A percentile compares a stretch with the other conserved stretches of the same genome.
These are phyloP conservation scores for Juncus effusus DNA, from an alignment of 176 grass and related monocot genomes.

Conservation along the genomic window DNA sequence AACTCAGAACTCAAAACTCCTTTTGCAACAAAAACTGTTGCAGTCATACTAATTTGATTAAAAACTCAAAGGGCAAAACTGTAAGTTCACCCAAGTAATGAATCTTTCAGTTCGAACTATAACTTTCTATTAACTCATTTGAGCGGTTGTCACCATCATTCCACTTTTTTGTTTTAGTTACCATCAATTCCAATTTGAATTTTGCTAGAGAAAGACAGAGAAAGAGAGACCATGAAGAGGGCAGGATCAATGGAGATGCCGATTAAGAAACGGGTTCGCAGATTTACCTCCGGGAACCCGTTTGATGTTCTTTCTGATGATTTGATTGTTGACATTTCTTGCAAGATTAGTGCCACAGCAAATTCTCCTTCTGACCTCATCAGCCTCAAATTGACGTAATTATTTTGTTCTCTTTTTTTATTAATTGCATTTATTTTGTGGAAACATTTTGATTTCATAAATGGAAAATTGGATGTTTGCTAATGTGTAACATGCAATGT, in stretches of 20 bases:
- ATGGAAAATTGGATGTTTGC: neutral
- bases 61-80: too few species aligned
- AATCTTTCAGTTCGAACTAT: too few species aligned
- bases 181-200: too few species aligned
- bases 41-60: too few species aligned
- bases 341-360: constrained; percentile 49
- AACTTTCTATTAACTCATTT: too few species aligned
- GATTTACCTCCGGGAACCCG: neutral
- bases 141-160: too few species aligned
- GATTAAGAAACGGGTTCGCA: neutral
- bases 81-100: too few species aligned
- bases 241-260: neutral
- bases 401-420: neutral
- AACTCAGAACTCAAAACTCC: too few species aligned
- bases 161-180: too few species aligned
- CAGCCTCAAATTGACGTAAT: constrained; percentile 55
- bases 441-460: neutral
- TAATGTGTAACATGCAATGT: neutral
- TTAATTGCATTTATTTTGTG: constrained; percentile 3
- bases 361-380: constrained; percentile 49
- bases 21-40: too few species aligned
- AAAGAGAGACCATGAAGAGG: too few species aligned
- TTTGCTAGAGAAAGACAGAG: too few species aligned
- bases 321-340: constrained; percentile 50
- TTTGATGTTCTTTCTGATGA: constrained; percentile 71